Evolutionary conservation across 148 eudicot species (phyloP).

Genomic region (Euryodendron excelsum): DNA sequence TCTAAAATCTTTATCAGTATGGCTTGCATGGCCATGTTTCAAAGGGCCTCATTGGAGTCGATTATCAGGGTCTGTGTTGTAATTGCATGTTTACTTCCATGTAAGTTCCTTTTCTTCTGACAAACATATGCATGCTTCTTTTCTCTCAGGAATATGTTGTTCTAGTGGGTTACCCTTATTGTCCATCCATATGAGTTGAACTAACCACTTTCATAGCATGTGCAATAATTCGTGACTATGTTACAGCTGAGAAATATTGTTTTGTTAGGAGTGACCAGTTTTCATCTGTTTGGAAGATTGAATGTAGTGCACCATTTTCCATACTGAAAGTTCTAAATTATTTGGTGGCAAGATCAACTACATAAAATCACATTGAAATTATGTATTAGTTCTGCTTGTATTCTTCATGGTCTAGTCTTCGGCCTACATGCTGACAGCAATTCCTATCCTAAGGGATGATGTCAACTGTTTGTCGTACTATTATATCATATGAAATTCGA

Average conservation of each 20-base stretch:
- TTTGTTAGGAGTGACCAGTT: neutral
- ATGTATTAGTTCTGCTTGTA: neutral
- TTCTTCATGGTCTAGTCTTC: neutral
- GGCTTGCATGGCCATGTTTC: neutral
- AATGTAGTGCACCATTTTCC: neutral
- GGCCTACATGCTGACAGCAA: neutral
- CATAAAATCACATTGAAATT: neutral
- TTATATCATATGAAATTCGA: neutral
- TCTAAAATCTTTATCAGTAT: neutral
- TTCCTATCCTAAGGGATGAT: neutral
- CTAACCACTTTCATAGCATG: too few species aligned
- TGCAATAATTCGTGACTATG: neutral
- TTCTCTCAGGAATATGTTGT: too few species aligned
- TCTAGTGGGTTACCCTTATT: too few species aligned
- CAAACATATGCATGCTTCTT: too few species aligned
- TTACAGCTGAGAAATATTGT: neutral
- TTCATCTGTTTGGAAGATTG: neutral
- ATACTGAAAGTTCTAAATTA: neutral
- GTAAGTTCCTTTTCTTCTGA: too few species aligned
- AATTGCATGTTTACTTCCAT: too few species aligned
- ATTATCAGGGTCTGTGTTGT: too few species aligned
- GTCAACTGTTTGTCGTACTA: neutral
- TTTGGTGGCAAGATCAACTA: neutral
- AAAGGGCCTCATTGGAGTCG: neutral
- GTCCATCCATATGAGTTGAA: too few species aligned